phyloP scores from a whole-genome alignment of 352 stramenopile species.

The Plasmopara muralis region DNA sequence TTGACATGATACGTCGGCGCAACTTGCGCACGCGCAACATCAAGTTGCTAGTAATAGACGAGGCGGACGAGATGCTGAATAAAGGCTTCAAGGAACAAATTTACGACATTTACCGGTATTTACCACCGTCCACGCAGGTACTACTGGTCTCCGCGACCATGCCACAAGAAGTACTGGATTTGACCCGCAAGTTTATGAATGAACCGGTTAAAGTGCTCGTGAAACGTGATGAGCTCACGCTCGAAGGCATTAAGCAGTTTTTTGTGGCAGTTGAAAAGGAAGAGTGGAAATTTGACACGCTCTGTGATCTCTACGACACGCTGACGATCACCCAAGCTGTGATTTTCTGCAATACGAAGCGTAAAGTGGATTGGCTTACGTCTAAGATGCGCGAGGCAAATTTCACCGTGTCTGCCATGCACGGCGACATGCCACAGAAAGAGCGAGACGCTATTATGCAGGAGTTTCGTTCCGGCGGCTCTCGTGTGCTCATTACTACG shows the following conservation, averaged over 20 bases:
- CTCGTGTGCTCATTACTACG: conserved; percentile 96
- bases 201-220: conserved; percentile 95
- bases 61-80: conserved; percentile 98
- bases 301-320: conserved; percentile 98
- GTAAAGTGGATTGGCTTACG: conserved; percentile 96
- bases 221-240: conserved; percentile 95
- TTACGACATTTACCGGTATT: conserved; percentile 95
- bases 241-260: conserved; percentile 98
- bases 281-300: conserved; percentile 99
- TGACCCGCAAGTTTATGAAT: conserved; percentile 98
- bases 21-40: conserved; percentile 88
- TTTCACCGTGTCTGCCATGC: conserved; percentile 96
- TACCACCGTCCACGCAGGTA: conserved; percentile 91
- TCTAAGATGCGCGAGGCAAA: conserved; percentile 95
- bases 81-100: conserved; percentile 98
- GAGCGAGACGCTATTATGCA: conserved; percentile 95
- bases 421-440: conserved; percentile 96
- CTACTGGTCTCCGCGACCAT: conserved; percentile 94
- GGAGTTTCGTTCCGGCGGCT: conserved; percentile 93
- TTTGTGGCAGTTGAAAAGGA: conserved; percentile 98
- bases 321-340: conserved; percentile 99
- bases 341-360: conserved; percentile 98
- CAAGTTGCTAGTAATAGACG: conserved; percentile 96
- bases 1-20: conserved; percentile 94
- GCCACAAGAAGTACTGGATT: conserved; percentile 91